These are phyloP conservation scores for Annulohypoxylon maeteangense DNA, from an alignment of 495 filamentous ascomycete species.

Conservation along the genomic window DNA sequence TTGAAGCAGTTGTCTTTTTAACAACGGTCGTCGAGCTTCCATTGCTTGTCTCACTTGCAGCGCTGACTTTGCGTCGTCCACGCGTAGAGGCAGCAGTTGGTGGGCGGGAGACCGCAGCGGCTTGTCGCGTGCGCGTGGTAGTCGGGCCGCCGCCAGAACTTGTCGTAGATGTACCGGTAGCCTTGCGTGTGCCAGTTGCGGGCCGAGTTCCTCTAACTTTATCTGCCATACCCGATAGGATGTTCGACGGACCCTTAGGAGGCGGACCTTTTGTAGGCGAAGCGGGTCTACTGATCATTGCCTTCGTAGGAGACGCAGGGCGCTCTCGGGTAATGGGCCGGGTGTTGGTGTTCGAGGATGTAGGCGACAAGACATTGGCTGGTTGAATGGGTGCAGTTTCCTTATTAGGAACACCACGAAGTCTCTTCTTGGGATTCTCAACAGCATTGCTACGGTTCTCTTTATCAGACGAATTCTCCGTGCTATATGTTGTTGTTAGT, in stretches of 20 bases:
- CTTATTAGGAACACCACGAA: constrained; percentile 40
- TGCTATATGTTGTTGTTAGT: constrained; percentile 56
- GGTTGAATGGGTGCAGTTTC: constrained; percentile 45
- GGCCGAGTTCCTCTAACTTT: constrained; percentile 61
- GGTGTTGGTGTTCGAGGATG: constrained; percentile 85
- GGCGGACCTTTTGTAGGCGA: constrained; percentile 59
- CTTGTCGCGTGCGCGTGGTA: constrained; percentile 52
- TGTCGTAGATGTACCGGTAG: constrained; percentile 55
- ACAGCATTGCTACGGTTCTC: constrained; percentile 74
- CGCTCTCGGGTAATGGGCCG: constrained; percentile 64
- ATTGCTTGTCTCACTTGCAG: constrained; percentile 61
- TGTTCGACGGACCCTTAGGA: constrained; percentile 46
- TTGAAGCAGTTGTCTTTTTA: constrained; percentile 50
- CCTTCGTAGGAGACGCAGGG: constrained; percentile 51
- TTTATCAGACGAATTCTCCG: constrained; percentile 77
- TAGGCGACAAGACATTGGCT: constrained; percentile 76
- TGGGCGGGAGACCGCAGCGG: constrained; percentile 42
- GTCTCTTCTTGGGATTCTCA: constrained; percentile 58
- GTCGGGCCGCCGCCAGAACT: constrained; percentile 46
- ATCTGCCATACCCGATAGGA: constrained; percentile 70
- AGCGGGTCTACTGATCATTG: constrained; percentile 51
- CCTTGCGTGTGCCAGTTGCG: constrained; percentile 59
- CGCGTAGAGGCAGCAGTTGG: constrained; percentile 51
- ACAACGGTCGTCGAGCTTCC: constrained; percentile 58
- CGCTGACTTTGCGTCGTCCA: constrained; percentile 59